These are phyloP conservation scores for Solanum neorickii DNA, from an alignment of 257 asterid species.

Conservation along the genomic window DNA sequence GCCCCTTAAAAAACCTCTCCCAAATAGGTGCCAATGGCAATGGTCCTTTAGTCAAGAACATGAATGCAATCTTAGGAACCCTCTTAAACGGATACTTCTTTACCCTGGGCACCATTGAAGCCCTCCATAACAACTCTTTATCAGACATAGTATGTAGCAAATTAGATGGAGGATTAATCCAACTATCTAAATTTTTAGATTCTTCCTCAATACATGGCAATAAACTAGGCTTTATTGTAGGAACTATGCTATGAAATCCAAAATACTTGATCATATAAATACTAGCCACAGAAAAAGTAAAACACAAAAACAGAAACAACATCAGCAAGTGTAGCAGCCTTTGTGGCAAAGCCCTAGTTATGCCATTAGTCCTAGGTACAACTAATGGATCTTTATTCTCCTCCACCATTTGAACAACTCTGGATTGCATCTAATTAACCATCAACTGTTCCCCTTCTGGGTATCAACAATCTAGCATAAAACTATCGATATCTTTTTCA, in stretches of 20 bases:
- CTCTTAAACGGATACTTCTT: slow-evolving; percentile 37
- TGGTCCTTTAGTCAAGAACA: slow-evolving; percentile 46
- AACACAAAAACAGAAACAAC: slow-evolving; percentile 26
- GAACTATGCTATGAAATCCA: slow-evolving; percentile 14
- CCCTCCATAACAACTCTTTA: slow-evolving; percentile 37
- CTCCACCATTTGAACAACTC: slow-evolving; percentile 26
- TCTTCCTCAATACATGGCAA: slow-evolving; percentile 18
- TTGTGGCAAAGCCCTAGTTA: slow-evolving; percentile 34
- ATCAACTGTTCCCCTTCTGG: background rate
- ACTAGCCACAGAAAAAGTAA: slow-evolving; percentile 27
- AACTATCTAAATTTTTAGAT: slow-evolving; percentile 11
- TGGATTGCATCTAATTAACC: slow-evolving; percentile 4
- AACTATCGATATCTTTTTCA: background rate
- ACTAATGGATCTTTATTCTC: slow-evolving; percentile 22
- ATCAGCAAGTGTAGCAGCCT: slow-evolving; percentile 21
- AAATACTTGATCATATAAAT: slow-evolving; percentile 26
- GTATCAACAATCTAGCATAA: background rate
- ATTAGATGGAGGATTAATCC: slow-evolving; percentile 35
- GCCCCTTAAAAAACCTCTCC: slow-evolving; percentile 41
- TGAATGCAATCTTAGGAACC: slow-evolving; percentile 42
- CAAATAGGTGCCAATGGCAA: slow-evolving; percentile 45
- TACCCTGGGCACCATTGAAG: slow-evolving; percentile 24
- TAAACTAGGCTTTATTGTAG: slow-evolving; percentile 15
- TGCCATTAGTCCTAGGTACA: slow-evolving; percentile 14
- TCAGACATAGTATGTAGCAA: slow-evolving; percentile 38